phyloP scores from a whole-genome alignment of 106 monocot species.

The Dendrobium officinale region DNA sequence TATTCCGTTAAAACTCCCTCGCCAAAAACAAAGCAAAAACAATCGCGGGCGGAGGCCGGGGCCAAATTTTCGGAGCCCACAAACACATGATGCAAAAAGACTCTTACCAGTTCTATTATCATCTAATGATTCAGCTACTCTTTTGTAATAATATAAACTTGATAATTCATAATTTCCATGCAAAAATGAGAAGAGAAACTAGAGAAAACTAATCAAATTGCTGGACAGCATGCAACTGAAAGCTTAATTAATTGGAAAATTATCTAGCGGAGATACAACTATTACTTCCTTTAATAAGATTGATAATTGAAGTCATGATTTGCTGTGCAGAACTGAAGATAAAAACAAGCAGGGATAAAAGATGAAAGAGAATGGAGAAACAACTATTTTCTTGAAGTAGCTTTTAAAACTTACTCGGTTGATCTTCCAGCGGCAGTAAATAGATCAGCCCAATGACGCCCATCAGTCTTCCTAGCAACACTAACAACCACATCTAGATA shows the following conservation, averaged over 20 bases:
- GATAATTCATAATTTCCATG: not conserved
- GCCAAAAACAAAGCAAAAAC: too few species aligned
- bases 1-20: too few species aligned
- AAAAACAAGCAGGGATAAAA: not conserved
- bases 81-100: not conserved
- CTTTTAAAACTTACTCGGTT: slow-evolving; percentile 66
- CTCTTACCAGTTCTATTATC: not conserved
- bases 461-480: slow-evolving; percentile 99
- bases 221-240: not conserved
- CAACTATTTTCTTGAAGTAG: not conserved
- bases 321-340: not conserved
- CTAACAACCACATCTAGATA: slow-evolving; percentile 96
- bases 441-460: slow-evolving; percentile 94
- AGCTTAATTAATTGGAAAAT: not conserved
- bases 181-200: not conserved
- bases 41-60: too few species aligned
- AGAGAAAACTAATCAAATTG: not conserved
- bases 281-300: not conserved
- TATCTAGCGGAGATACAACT: not conserved
- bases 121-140: not conserved
- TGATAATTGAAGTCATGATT: not conserved
- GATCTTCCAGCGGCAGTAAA: slow-evolving; percentile 98
- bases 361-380: slow-evolving; percentile 1
- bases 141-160: not conserved
- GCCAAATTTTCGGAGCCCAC: too few species aligned